Percentiles rank a stretch among this genome's conserved stretches.
These are phyloP conservation scores for Crepidotus sp. DNA, from an alignment of 1,284 basidiomycete genomes.

Conservation along the genomic window DNA sequence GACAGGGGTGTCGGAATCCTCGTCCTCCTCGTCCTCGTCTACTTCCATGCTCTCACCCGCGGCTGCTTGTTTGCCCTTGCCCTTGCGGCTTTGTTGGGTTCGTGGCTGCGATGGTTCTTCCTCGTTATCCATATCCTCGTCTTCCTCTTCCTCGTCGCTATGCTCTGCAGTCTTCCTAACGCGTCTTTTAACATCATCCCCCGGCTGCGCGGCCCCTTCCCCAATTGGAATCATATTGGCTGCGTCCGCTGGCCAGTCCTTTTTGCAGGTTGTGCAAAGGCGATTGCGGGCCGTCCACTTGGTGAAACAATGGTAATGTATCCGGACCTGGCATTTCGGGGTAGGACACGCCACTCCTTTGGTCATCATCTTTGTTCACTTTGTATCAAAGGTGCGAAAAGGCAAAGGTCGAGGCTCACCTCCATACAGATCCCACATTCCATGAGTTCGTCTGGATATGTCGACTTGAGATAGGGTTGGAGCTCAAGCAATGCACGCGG, in stretches of 20 bases:
- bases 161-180: slow-evolving; percentile 35
- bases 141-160: slow-evolving; percentile 34
- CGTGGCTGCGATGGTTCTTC: slow-evolving; percentile 21
- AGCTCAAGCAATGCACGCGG: slow-evolving; percentile 71
- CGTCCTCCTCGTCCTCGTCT: slow-evolving; percentile 21
- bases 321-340: slow-evolving; percentile 50
- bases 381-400: not conserved
- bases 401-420: slow-evolving; percentile 29
- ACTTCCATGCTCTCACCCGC: slow-evolving; percentile 22
- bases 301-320: slow-evolving; percentile 64
- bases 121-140: slow-evolving; percentile 30
- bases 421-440: slow-evolving; percentile 74
- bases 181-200: slow-evolving; percentile 42
- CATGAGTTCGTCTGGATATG: slow-evolving; percentile 62
- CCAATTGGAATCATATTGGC: slow-evolving; percentile 46
- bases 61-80: slow-evolving; percentile 21
- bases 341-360: slow-evolving; percentile 59
- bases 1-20: slow-evolving; percentile 22
- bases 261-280: slow-evolving; percentile 50
- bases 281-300: slow-evolving; percentile 33
- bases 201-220: slow-evolving; percentile 54
- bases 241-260: slow-evolving; percentile 46
- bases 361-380: slow-evolving; percentile 44
- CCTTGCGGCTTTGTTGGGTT: slow-evolving; percentile 18
- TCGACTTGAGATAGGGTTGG: slow-evolving; percentile 60